A percentile compares a stretch with the other conserved stretches of the same genome.
phyloP scores from a whole-genome alignment of 495 filamentous ascomycete species.

The Zalerion maritima region DNA sequence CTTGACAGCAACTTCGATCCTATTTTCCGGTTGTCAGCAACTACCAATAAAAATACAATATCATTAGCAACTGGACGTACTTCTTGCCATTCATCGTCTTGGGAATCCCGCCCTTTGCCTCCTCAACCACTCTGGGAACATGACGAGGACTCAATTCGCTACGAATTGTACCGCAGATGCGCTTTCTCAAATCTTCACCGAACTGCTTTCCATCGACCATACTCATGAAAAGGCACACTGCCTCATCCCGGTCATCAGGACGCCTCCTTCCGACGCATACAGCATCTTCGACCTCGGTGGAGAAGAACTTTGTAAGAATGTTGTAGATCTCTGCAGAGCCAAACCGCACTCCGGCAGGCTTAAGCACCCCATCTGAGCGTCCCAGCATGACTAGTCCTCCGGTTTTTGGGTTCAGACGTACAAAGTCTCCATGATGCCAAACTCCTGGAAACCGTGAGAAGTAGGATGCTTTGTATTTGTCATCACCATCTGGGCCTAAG shows the following conservation, averaged over 20 bases:
- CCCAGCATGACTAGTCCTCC: slow-evolving; percentile 76
- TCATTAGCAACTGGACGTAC: slow-evolving; percentile 28
- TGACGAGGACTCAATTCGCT: slow-evolving; percentile 72
- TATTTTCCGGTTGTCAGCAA: slow-evolving; percentile 9
- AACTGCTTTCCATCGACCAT: slow-evolving; percentile 43
- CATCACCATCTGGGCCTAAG: slow-evolving; percentile 57
- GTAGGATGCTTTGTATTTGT: slow-evolving; percentile 68
- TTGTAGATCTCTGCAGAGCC: slow-evolving; percentile 85
- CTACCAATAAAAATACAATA: neutral
- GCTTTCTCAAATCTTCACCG: slow-evolving; percentile 33
- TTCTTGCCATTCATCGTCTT: slow-evolving; percentile 90
- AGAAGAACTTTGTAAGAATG: slow-evolving; percentile 67
- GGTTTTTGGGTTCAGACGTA: slow-evolving; percentile 57
- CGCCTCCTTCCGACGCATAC: slow-evolving; percentile 69
- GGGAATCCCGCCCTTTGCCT: slow-evolving; percentile 60
- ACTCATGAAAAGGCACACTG: slow-evolving; percentile 72
- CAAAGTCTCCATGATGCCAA: slow-evolving; percentile 95
- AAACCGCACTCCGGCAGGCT: slow-evolving; percentile 65
- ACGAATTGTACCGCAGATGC: slow-evolving; percentile 48
- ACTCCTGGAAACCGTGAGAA: slow-evolving; percentile 63
- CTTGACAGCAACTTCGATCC: slow-evolving; percentile 83
- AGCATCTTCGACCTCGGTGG: slow-evolving; percentile 62
- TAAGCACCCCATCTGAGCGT: slow-evolving; percentile 63
- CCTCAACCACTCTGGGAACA: slow-evolving; percentile 68
- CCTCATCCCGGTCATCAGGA: slow-evolving; percentile 63